These are phyloP conservation scores for Ophiostoma ulmi DNA, from an alignment of 2,329 filamentous ascomycete species.

Conservation along the genomic window DNA sequence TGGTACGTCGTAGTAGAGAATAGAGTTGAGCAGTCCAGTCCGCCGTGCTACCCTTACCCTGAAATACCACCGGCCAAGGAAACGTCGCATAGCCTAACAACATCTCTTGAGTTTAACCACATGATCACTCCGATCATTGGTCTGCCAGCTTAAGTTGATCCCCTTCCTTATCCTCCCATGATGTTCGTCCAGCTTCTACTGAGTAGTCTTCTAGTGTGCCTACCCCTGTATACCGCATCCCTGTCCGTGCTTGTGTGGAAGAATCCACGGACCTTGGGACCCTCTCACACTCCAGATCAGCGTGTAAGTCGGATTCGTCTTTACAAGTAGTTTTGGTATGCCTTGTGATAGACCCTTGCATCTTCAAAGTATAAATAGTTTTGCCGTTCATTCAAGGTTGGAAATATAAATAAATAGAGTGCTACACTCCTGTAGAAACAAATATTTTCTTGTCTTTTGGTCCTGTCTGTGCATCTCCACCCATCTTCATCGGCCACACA, in stretches of 20 bases:
- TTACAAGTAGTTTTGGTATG: neutral
- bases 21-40: neutral
- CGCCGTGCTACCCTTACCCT: slow-evolving; percentile 3
- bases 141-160: neutral
- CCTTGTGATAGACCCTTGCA: neutral
- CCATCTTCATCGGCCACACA: neutral
- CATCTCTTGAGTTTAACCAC: neutral
- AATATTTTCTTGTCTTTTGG: neutral
- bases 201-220: neutral
- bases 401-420: neutral
- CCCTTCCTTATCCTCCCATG: neutral
- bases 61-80: neutral
- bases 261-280: neutral
- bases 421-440: neutral
- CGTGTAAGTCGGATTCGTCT: neutral
- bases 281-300: neutral
- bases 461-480: neutral
- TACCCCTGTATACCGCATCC: neutral
- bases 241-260: neutral
- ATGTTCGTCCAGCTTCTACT: neutral
- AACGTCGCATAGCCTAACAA: neutral
- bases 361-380: too few species aligned
- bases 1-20: neutral
- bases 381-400: neutral
- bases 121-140: neutral